These are phyloP conservation scores for Apiotrichum porosum DNA, from an alignment of 1,284 basidiomycete species.

Conservation along the genomic window DNA sequence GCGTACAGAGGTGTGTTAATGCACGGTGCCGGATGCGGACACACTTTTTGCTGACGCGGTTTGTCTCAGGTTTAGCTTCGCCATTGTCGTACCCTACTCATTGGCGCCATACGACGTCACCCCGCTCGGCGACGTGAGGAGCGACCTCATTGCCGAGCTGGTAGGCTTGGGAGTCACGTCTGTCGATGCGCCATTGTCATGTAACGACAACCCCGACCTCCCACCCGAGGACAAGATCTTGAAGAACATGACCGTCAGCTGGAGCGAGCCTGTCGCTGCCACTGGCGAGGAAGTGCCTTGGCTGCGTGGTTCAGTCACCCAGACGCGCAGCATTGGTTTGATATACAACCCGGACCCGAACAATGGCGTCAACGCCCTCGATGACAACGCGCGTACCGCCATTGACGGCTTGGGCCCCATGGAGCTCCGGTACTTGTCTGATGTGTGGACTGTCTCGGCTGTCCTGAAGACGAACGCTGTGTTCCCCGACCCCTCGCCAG, in stretches of 20 bases:
- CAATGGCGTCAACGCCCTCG: constrained; percentile 21
- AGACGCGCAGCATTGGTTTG: constrained; percentile 18
- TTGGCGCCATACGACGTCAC: constrained; percentile 26
- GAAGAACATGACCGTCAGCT: constrained; percentile 16
- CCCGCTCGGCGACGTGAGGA: constrained; percentile 17
- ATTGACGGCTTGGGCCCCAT: constrained; percentile 10
- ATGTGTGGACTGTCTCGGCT: constrained; percentile 33
- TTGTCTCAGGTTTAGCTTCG: constrained; percentile 24
- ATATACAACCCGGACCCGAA: constrained; percentile 27
- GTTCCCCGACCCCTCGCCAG: constrained; percentile 20
- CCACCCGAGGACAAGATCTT: neutral
- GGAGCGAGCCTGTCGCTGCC: constrained; percentile 9
- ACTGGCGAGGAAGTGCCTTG: constrained; percentile 19
- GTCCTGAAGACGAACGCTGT: constrained; percentile 21
- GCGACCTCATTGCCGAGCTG: constrained; percentile 22
- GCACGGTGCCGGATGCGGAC: too few species aligned
- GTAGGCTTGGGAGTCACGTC: too few species aligned
- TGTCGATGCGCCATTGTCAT: too few species aligned
- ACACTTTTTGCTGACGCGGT: neutral
- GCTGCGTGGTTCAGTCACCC: constrained; percentile 21
- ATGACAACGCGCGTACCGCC: constrained; percentile 11
- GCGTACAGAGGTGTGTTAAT: constrained; percentile 21
- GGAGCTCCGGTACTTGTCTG: constrained; percentile 6
- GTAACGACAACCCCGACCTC: neutral
- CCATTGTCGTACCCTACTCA: constrained; percentile 23